Base-by-base conservation (phyloP, 108 stramenopile species). In the Pseudonitzschia multistriata region DNA sequence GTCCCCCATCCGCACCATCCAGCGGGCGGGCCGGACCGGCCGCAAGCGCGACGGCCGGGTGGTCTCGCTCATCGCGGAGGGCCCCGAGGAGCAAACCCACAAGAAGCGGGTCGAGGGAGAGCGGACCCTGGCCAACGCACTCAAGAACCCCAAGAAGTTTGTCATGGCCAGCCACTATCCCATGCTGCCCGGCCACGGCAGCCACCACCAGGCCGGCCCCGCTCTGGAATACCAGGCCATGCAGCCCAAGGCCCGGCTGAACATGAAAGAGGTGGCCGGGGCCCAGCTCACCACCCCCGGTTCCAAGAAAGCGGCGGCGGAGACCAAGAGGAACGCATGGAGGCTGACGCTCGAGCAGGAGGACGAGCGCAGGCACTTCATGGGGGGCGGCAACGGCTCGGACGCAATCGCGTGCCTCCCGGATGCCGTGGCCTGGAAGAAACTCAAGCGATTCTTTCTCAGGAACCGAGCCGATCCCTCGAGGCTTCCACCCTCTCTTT, bases 21-120 rank as follows among this genome's bases (percentile, higher is more conserved):
- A 97, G 70, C 81, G 97, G 13, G 80, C 85, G 27, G 98, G 98
- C 4, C 73, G 98, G 48, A 97, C 98, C 4, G 97, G 96, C 0
- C 79, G 98, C 8, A 90, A 90, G 67, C 81, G 96, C 45, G 77
- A 92, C 39, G 98, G 98, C 10, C 74, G 91, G 33, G 95, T 96
- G 0, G 85, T 95, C 5, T 89, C 78, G 59, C 66, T 95, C 21
- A 73, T 93, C 25, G 73, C 86, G 0, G 85, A 93, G 79, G 91
- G 91, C 22, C 67, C 70, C 24, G 93, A 94, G 71, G 78, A 91
- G 67, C 74, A 72, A 62, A 82, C 76, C n/a, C 65, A 74, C 62
- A 33, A 68, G 11, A 40, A 34, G 37, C 78, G 79, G 24, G 71
- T 79, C 36, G 48, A 65, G 19, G 71, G 52, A 8, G 80, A 80